Evolutionary conservation across 768 basidiomycete genomes (phyloP).

Genomic region (Pleurotus citrinopileatus): DNA sequence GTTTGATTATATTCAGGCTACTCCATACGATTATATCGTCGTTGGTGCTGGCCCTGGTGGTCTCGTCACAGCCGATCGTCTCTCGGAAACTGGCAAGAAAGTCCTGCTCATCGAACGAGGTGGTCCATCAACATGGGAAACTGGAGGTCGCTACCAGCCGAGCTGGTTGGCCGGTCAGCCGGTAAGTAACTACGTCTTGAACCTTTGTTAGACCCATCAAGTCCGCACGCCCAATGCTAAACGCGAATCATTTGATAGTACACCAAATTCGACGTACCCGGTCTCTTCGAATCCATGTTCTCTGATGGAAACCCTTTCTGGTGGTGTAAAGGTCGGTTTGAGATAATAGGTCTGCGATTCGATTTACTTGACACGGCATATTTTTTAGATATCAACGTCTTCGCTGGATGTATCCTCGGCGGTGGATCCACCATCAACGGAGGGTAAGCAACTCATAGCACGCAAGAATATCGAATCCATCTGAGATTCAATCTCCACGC

Average conservation of each 20-base stretch:
- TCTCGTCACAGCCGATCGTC: conserved; percentile 54
- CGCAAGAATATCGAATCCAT: not conserved
- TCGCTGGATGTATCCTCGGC: conserved; percentile 63
- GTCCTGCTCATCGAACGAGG: conserved; percentile 63
- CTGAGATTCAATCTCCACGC: not conserved
- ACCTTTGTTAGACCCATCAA: too few species aligned
- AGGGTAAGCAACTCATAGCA: conserved; percentile 36
- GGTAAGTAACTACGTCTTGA: conserved; percentile 29
- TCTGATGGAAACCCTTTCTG: conserved; percentile 52
- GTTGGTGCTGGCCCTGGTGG: conserved; percentile 61
- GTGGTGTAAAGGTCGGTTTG: conserved; percentile 56
- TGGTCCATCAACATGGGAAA: conserved; percentile 56
- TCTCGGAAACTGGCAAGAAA: conserved; percentile 61
- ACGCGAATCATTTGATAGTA: too few species aligned
- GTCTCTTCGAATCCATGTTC: conserved; percentile 67
- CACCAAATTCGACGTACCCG: conserved; percentile 66
- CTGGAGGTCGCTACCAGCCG: conserved; percentile 56
- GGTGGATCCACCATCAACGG: conserved; percentile 66
- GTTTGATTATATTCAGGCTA: conserved; percentile 35
- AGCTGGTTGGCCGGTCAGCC: conserved; percentile 46
- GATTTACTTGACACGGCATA: too few species aligned
- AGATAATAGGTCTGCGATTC: not conserved
- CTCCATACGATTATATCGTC: conserved; percentile 51
- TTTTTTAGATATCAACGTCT: conserved; percentile 50
- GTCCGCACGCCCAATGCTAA: too few species aligned